These are phyloP conservation scores for Fusarium sp. DNA, from an alignment of 2,329 filamentous ascomycete genomes.

Conservation along the genomic window DNA sequence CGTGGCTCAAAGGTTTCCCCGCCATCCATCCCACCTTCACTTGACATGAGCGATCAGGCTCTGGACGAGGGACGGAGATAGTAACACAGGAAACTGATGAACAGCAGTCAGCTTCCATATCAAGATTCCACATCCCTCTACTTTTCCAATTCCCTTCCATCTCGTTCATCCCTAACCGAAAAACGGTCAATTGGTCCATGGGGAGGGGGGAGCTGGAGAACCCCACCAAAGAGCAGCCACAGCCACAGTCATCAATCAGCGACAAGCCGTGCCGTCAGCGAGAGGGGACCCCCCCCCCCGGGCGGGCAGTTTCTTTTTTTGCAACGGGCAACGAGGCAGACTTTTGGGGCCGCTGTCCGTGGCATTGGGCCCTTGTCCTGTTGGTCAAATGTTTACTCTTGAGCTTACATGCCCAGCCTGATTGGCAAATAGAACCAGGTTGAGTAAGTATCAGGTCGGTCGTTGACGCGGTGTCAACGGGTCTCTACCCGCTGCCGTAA, in stretches of 20 bases:
- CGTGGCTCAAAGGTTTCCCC: not conserved
- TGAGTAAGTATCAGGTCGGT: not conserved
- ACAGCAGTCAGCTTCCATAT: not conserved
- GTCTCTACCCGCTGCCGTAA: not conserved
- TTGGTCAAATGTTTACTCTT: not conserved
- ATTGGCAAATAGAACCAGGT: not conserved
- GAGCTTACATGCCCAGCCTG: not conserved
- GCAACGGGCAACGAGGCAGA: not conserved
- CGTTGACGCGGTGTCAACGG: not conserved
- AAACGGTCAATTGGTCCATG: not conserved
- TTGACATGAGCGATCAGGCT: not conserved
- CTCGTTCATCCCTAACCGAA: not conserved
- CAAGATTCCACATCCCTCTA: not conserved
- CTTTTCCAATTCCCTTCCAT: not conserved
- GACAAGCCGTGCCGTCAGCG: not conserved
- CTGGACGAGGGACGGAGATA: not conserved
- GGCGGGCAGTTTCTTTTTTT: not conserved
- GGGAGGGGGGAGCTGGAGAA: not conserved
- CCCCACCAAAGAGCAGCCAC: not conserved
- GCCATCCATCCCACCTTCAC: not conserved
- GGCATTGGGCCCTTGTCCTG: not conserved
- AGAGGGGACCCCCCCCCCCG: not conserved
- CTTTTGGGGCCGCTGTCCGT: not conserved
- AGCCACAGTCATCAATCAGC: constrained; percentile 1
- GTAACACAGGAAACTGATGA: not conserved